Percentiles rank a stretch among this genome's conserved stretches.
These are phyloP conservation scores for Puccinia triticina DNA, from an alignment of 1,284 basidiomycete species.

Conservation along the genomic window DNA sequence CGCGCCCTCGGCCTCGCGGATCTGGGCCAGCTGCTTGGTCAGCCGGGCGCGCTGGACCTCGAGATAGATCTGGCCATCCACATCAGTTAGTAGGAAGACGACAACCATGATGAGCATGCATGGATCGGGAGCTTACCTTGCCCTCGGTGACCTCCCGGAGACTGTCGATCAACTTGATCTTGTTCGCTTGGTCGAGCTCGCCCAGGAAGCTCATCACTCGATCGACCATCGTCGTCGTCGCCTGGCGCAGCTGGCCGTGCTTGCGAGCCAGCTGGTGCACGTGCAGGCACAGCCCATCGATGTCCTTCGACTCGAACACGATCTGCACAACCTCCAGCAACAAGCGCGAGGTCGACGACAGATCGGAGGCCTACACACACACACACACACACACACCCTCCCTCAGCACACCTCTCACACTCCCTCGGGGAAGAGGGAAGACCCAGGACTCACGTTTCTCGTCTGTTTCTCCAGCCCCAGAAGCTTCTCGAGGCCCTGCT, in stretches of 20 bases:
- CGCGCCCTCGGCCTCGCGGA: slow-evolving; percentile 74
- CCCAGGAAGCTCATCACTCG: slow-evolving; percentile 77
- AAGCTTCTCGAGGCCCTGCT: slow-evolving; percentile 86
- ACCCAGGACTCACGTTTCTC: slow-evolving; percentile 73
- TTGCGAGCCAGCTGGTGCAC: slow-evolving; percentile 84
- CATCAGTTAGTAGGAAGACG: not conserved
- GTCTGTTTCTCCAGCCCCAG: slow-evolving; percentile 91
- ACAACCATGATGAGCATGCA: not conserved
- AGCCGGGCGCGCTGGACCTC: slow-evolving; percentile 95
- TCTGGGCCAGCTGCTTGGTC: slow-evolving; percentile 77
- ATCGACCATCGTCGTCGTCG: slow-evolving; percentile 87
- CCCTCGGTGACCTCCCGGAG: slow-evolving; percentile 91
- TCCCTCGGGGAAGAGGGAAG: not conserved
- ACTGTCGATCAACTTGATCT: slow-evolving; percentile 81
- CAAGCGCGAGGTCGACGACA: slow-evolving; percentile 83
- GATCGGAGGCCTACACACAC: slow-evolving; percentile 95
- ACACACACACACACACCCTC: not conserved
- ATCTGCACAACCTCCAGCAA: slow-evolving; percentile 74
- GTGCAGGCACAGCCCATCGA: slow-evolving; percentile 72
- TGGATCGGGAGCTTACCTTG: slow-evolving; percentile 75
- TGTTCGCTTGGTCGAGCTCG: slow-evolving; percentile 67
- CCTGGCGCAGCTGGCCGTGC: slow-evolving; percentile 93
- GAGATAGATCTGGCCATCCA: slow-evolving; percentile 77
- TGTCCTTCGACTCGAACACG: slow-evolving; percentile 73
- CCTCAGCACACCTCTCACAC: not conserved